These are phyloP conservation scores for Secale cereale DNA, from an alignment of 176 grass and related monocot species.

Conservation along the genomic window DNA sequence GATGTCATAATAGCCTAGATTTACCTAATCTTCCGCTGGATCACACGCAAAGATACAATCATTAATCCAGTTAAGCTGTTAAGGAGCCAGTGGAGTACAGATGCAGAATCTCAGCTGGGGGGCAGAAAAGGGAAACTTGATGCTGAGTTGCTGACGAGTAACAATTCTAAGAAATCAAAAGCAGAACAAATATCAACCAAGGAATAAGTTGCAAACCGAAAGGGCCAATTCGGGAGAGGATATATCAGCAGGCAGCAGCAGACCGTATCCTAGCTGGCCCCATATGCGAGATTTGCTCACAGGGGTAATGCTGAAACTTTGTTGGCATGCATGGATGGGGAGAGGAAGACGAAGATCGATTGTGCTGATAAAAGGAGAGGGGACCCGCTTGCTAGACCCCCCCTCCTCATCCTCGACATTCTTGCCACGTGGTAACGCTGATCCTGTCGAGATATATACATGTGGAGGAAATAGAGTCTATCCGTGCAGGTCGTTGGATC, in stretches of 20 bases:
- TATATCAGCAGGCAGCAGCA: neutral
- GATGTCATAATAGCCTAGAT: no score
- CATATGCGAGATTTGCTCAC: conserved; percentile 4
- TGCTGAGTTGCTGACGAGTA: neutral
- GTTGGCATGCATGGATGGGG: neutral
- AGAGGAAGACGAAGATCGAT: neutral
- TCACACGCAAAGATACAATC: no score
- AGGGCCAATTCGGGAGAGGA: neutral
- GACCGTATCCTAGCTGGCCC: neutral
- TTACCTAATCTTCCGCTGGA: no score
- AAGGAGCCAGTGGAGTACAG: neutral
- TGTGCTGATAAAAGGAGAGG: neutral
- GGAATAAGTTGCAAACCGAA: neutral
- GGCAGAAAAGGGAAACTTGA: neutral
- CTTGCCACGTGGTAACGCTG: neutral
- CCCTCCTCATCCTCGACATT: neutral
- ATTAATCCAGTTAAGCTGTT: no score
- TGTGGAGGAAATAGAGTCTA: neutral
- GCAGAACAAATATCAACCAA: neutral
- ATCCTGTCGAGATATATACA: neutral
- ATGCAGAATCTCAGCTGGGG: neutral
- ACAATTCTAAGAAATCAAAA: conserved; percentile 16
- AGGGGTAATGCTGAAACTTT: neutral
- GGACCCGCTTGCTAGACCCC: conserved; percentile 11
- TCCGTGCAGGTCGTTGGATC: neutral